Evolutionary conservation across 495 filamentous ascomycete species (phyloP), one percentile per base, ranked within the genome.

Genomic region (Penicillium bialowiezense): DNA sequence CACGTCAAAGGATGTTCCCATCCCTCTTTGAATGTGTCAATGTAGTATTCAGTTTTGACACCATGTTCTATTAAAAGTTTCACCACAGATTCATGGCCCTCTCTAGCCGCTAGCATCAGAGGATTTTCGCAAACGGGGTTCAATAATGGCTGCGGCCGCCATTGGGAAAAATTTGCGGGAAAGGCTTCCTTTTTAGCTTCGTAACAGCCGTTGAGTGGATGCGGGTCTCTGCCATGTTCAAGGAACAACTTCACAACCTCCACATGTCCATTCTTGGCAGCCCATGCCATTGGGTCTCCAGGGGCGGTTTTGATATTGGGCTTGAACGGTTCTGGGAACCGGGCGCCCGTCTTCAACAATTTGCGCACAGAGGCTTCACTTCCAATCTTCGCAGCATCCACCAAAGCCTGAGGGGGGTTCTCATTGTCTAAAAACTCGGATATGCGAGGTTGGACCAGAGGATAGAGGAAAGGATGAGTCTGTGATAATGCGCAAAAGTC

Each of bases 201-300:
- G 23, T 26, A 26, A 26, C 8, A 26, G 3, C 23, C 23, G 23
- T 3, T 4, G 8, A 26, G 3, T 8, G 8, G 4, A 8, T 8
- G 8, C 7, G 39, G 38, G 21, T 44, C 49, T n/a, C 17, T 14
- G 12, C 44, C 13, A 33, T 14, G 17, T 10, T 51, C 40, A 8
- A 44, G 40, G n/a, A 51, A 51, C 18, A 26, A 24, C 21, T 21
- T 31, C 15, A 51, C 48, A 18, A 51, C 18, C 5, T 44, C 21
- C 9, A 41, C 1, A 34, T 51, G 48, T 36, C 48, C 48, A 18
- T 39, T 20, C n/a, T 32, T 15, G 13, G 48, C 40, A 9, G 48
- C 34, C 10, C 43, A 5, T 10, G 42, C 20, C 21, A 51, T 51
- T 13, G 48, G 48, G 37, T 44, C 38, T 1, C 31, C 33, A 26